phyloP scores from a whole-genome alignment of 257 asterid species.

The Capsicum rhomboideum region DNA sequence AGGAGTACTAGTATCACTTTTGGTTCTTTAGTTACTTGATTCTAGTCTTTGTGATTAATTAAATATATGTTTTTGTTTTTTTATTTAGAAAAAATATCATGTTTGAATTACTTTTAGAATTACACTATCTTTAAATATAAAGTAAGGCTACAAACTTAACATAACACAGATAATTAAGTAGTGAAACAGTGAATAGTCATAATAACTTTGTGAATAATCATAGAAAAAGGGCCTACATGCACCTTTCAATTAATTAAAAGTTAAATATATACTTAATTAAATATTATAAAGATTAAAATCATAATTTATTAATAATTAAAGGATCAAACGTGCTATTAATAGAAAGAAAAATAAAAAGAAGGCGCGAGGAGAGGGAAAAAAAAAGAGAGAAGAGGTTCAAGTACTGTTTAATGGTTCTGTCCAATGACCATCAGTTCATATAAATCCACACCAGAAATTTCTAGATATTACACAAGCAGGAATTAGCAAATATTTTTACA shows the following conservation, averaged over 20 bases:
- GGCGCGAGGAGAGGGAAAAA: too few species aligned
- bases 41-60: neutral
- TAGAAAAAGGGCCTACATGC: neutral
- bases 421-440: neutral
- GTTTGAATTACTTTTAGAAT: neutral
- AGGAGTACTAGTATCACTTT: too few species aligned
- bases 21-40: too few species aligned
- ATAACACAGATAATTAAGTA: neutral
- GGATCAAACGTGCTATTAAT: neutral
- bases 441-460: neutral
- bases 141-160: neutral
- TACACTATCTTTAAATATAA: neutral
- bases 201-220: neutral
- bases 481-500: neutral
- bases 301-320: neutral
- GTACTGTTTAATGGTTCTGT: neutral
- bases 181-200: neutral
- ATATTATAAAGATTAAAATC: neutral
- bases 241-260: neutral
- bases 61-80: neutral
- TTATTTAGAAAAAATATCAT: neutral
- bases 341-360: neutral
- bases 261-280: neutral
- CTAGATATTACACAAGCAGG: neutral
- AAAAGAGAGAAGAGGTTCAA: neutral